Conservation (phyloP, 148 eudicot genomes). For the Camellia sinensis region DNA sequence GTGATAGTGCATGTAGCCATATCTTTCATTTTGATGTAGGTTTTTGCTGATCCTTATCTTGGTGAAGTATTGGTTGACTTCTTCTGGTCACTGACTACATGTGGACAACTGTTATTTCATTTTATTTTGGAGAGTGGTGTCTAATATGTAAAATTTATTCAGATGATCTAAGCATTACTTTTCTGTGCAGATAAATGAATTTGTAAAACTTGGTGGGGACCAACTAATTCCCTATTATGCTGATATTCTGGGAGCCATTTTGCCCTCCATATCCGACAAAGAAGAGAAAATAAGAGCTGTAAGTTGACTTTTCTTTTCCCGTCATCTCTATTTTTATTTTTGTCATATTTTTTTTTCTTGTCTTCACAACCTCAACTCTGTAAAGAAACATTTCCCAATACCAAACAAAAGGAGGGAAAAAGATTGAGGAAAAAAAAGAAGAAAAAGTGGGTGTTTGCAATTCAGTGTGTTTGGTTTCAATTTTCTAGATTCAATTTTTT, state of each 20-base stretch:
- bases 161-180: constrained; percentile 7
- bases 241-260: constrained; percentile 88
- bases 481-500: too few relatives aligned
- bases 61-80: constrained; percentile 5
- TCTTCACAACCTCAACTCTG: not conserved
- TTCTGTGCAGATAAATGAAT: constrained; percentile 82
- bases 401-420: not conserved
- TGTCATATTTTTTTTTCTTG: not conserved
- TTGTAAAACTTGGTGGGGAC: constrained; percentile 93
- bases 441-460: not conserved
- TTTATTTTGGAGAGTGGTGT: not conserved
- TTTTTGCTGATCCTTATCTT: constrained; percentile 9
- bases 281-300: constrained; percentile 98
- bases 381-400: not conserved
- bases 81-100: not conserved
- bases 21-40: not conserved
- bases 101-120: not conserved
- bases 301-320: constrained; percentile 28
- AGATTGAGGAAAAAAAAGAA: not conserved
- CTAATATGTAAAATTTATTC: not conserved
- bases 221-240: constrained; percentile 96
- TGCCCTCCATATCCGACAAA: constrained; percentile 95
- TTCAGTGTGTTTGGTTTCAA: too few relatives aligned
- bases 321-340: not conserved
- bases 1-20: not conserved